Evolutionary conservation across 768 basidiomycete genomes (phyloP).

Genomic region (Tremella mesenterica): DNA sequence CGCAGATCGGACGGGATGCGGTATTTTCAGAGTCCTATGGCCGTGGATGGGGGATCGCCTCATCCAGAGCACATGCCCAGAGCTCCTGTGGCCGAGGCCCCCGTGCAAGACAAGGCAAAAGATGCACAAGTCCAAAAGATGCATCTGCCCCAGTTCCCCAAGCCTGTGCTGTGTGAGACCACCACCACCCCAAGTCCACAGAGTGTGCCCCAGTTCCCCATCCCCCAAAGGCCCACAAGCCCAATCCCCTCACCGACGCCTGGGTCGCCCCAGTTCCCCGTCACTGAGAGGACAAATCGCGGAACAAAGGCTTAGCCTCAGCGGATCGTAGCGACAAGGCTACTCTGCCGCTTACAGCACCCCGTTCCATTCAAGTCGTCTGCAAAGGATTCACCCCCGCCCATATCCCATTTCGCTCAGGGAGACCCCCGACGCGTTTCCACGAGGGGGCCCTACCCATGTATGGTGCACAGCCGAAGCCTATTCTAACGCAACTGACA

Average conservation of each 20-base stretch:
- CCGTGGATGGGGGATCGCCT: constrained; percentile 28
- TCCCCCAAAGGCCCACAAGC: not conserved
- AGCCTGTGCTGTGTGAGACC: too few relatives aligned
- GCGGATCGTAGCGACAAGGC: constrained; percentile 70
- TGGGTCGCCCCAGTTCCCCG: not conserved
- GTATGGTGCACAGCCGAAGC: constrained; percentile 64
- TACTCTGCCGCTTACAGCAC: constrained; percentile 70
- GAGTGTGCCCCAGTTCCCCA: not conserved
- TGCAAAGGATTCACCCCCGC: constrained; percentile 68
- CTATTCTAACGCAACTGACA: constrained; percentile 59
- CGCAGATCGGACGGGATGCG: constrained; percentile 35
- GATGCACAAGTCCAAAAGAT: too few relatives aligned
- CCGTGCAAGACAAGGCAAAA: too few relatives aligned
- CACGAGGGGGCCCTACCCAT: constrained; percentile 48
- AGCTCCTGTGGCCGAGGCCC: too few relatives aligned
- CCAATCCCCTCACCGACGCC: not conserved
- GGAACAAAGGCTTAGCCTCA: constrained; percentile 67
- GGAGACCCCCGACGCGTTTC: constrained; percentile 54
- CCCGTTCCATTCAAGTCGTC: constrained; percentile 68
- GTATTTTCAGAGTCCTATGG: constrained; percentile 29
- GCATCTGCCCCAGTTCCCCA: too few relatives aligned
- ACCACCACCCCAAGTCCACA: too few relatives aligned
- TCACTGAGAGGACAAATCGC: constrained; percentile 51
- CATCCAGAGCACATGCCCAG: too few relatives aligned
- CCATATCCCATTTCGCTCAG: constrained; percentile 58